Evolutionary conservation across 495 filamentous ascomycete genomes (phyloP).

Genomic region (Tuber microsphaerosporum): DNA sequence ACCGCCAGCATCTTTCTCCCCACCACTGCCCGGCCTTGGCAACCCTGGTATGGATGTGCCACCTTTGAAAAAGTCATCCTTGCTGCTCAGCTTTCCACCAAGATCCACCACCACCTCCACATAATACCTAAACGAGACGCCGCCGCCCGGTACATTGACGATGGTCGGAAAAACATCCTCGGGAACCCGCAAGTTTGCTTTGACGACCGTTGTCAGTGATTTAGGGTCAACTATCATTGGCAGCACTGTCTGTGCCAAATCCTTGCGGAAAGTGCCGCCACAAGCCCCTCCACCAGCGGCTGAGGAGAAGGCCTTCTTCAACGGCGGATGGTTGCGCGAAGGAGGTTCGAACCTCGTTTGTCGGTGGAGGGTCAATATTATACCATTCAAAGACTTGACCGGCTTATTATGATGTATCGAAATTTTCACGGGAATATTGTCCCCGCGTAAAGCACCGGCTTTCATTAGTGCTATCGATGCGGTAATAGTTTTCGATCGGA

Average conservation of each 20-base stretch:
- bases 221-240: slow-evolving; percentile 77
- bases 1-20: slow-evolving; percentile 21
- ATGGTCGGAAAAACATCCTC: slow-evolving; percentile 92
- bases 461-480: slow-evolving; percentile 76
- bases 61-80: slow-evolving; percentile 56
- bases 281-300: slow-evolving; percentile 72
- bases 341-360: slow-evolving; percentile 86
- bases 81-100: slow-evolving; percentile 71
- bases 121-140: slow-evolving; percentile 91
- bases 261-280: slow-evolving; percentile 85
- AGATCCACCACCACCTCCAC: slow-evolving; percentile 88
- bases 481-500: slow-evolving; percentile 61
- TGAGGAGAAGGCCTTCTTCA: slow-evolving; percentile 52
- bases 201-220: slow-evolving; percentile 68
- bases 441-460: slow-evolving; percentile 79
- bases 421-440: slow-evolving; percentile 70
- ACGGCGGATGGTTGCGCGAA: slow-evolving; percentile 52
- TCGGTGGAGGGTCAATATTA: slow-evolving; percentile 87
- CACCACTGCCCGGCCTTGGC: slow-evolving; percentile 43
- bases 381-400: slow-evolving; percentile 81
- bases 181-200: slow-evolving; percentile 73
- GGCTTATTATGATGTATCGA: slow-evolving; percentile 76
- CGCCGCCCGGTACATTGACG: slow-evolving; percentile 72
- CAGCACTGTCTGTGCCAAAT: slow-evolving; percentile 76
- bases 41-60: slow-evolving; percentile 45